Conservation (phyloP, 2,329 filamentous ascomycete genomes). For the Emmonsia crescens region DNA sequence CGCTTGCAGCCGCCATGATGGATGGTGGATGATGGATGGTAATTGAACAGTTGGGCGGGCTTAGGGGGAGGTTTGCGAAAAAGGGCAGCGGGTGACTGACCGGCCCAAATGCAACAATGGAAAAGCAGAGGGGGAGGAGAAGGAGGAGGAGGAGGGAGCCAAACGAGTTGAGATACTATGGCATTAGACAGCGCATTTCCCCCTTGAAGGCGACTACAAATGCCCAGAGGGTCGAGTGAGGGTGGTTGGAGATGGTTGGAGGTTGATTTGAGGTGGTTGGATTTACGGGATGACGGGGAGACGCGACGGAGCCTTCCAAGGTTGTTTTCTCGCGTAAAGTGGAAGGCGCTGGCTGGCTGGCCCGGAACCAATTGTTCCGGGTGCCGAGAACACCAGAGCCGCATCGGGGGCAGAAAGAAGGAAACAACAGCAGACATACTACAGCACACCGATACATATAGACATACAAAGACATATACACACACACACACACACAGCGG, state of each 20-base stretch:
- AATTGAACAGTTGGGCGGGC: not conserved
- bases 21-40: not conserved
- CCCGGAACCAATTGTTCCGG: not conserved
- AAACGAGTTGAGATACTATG: not conserved
- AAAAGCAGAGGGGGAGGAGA: too few relatives aligned
- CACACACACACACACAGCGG: too few relatives aligned
- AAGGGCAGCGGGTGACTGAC: not conserved
- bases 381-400: constrained; percentile 8
- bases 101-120: not conserved
- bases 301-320: constrained; percentile 22
- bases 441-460: not conserved
- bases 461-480: not conserved
- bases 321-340: constrained; percentile 33
- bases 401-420: constrained; percentile 5
- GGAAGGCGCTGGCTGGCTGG: constrained; percentile 7
- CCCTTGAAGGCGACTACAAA: not conserved
- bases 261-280: not conserved
- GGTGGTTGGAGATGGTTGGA: not conserved
- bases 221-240: not conserved
- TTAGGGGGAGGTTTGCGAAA: not conserved
- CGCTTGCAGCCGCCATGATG: not conserved
- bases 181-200: not conserved
- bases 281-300: constrained; percentile 9
- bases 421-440: not conserved
- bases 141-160: too few relatives aligned